Evolutionary conservation across 306 rosid species (phyloP).

Genomic region (Gillenia trifoliata): DNA sequence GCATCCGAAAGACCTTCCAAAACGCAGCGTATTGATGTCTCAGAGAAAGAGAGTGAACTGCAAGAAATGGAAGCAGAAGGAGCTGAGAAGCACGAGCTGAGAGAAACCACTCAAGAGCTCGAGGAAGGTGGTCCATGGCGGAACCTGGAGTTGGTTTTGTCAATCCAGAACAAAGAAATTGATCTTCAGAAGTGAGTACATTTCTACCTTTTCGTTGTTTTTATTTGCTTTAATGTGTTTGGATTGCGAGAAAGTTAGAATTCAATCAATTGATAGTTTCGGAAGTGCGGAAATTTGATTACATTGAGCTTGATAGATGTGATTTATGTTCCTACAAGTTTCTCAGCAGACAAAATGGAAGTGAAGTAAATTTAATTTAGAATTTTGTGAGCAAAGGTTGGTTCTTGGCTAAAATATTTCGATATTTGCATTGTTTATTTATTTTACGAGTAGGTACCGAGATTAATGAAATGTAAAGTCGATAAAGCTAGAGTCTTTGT

Average conservation of each 20-base stretch:
- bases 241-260: not conserved
- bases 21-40: conserved; percentile 25
- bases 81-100: conserved; percentile 6
- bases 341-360: not conserved
- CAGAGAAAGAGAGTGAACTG: conserved; percentile 15
- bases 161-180: conserved; percentile 51
- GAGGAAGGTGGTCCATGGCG: conserved; percentile 48
- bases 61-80: conserved; percentile 9
- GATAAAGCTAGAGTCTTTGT: not conserved
- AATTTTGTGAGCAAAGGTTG: not conserved
- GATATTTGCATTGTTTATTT: no score
- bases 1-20: conserved; percentile 33
- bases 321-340: not conserved
- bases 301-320: not conserved
- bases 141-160: conserved; percentile 58
- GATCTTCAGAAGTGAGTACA: conserved; percentile 52
- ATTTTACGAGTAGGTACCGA: not conserved
- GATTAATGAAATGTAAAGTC: not conserved
- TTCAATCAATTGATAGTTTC: not conserved
- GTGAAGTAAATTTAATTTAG: not conserved
- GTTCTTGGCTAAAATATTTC: not conserved
- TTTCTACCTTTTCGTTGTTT: not conserved
- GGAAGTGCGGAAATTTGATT: not conserved
- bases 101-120: conserved; percentile 4
- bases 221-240: not conserved